A percentile compares a stretch with the other conserved stretches of the same genome.
Conservation (phyloP, 2,329 filamentous ascomycete genomes). For the Capronia epimyces region DNA sequence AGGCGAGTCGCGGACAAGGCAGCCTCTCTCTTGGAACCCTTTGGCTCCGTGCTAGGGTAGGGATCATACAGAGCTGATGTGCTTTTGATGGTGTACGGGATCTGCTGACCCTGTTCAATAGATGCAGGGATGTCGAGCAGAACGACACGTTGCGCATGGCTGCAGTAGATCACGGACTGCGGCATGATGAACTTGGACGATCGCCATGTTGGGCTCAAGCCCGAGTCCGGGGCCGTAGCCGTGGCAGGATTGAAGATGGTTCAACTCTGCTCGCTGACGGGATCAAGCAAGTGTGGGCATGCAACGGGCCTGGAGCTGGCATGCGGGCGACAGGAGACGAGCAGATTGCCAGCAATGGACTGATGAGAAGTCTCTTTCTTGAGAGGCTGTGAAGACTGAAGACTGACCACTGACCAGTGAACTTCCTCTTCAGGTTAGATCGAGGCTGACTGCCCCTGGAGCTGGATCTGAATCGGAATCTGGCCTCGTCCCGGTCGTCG, state of each 20-base stretch:
- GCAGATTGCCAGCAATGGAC: background rate
- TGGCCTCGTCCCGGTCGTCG: background rate
- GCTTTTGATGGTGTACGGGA: constrained; percentile 41
- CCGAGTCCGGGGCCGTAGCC: no score
- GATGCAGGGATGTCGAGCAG: constrained; percentile 56
- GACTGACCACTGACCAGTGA: background rate
- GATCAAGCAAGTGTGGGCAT: no score
- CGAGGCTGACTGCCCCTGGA: background rate
- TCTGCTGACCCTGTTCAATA: constrained; percentile 49
- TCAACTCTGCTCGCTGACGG: no score
- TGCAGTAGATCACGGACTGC: constrained; percentile 47
- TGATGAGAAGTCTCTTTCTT: no score
- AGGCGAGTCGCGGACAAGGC: constrained; percentile 36
- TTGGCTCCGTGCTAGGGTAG: constrained; percentile 50
- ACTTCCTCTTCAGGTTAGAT: background rate
- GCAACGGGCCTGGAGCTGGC: no score
- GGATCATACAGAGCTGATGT: constrained; percentile 42
- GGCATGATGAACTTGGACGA: constrained; percentile 4
- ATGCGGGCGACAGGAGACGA: background rate
- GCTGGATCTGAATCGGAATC: background rate
- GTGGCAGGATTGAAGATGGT: no score
- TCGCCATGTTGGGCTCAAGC: background rate
- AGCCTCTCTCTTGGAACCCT: constrained; percentile 40
- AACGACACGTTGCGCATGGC: constrained; percentile 40
- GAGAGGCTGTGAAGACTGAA: no score